Percentiles rank a stretch among this genome's conserved stretches.
Evolutionary conservation across 768 basidiomycete species (phyloP).

Genomic region (Amanita jacksonii): DNA sequence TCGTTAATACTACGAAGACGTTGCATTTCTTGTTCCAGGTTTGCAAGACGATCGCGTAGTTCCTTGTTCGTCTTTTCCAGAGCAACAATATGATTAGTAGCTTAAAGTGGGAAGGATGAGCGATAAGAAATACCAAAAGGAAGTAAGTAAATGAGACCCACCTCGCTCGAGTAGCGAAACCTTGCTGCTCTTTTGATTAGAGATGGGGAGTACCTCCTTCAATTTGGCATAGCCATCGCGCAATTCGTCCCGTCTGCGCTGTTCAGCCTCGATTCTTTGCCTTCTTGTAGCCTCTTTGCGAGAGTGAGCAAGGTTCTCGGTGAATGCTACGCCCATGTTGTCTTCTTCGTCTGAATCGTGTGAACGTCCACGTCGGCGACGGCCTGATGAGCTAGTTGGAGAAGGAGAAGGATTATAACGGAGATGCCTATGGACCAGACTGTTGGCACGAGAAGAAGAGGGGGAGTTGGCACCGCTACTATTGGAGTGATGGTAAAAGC

Average conservation of each 20-base stretch:
- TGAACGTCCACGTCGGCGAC: conserved; percentile 60
- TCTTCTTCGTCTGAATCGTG: conserved; percentile 76
- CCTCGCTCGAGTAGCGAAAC: conserved; percentile 84
- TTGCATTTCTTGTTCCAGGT: conserved; percentile 59
- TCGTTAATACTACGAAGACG: conserved; percentile 71
- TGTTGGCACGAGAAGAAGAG: conserved; percentile 65
- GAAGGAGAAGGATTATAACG: conserved; percentile 81
- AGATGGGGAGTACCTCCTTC: conserved; percentile 79
- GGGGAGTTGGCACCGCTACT: conserved; percentile 72
- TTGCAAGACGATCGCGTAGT: conserved; percentile 56
- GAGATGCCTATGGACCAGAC: conserved; percentile 64
- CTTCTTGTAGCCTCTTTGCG: conserved; percentile 78
- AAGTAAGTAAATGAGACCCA: conserved; percentile 23
- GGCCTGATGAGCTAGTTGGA: conserved; percentile 62
- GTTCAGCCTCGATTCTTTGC: conserved; percentile 86
- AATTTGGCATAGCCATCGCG: conserved; percentile 84
- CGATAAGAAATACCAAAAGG: conserved; percentile 7
- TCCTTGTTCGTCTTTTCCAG: conserved; percentile 68
- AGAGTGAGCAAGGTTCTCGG: conserved; percentile 65
- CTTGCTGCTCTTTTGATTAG: conserved; percentile 88
- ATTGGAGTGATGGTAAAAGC: conserved; percentile 71
- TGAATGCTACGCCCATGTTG: conserved; percentile 54
- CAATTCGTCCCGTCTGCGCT: conserved; percentile 80
- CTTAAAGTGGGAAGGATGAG: conserved; percentile 26
- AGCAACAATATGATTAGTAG: conserved; percentile 68